Conservation (phyloP, 2,329 filamentous ascomycete genomes). For the Teratosphaeria gauchensis region DNA sequence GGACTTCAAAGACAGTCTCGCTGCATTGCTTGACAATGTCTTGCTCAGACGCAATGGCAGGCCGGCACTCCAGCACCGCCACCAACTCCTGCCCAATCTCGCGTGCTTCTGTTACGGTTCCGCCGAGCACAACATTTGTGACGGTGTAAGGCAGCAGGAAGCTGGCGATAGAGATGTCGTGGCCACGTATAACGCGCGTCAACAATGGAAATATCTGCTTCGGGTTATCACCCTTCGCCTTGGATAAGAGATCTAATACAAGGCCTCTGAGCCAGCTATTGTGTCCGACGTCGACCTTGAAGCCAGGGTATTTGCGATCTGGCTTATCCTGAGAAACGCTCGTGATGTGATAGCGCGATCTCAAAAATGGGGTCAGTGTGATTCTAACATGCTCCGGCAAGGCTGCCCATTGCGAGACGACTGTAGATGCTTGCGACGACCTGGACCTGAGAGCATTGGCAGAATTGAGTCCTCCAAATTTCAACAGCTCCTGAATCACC, state of each 20-base stretch:
- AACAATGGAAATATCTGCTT: conserved; percentile 71
- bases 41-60: conserved; percentile 45
- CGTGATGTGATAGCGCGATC: conserved; percentile 68
- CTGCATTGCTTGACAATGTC: conserved; percentile 78
- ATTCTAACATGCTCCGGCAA: conserved; percentile 71
- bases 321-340: conserved; percentile 20
- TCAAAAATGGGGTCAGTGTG: conserved; percentile 78
- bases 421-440: conserved; percentile 43
- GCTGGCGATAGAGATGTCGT: conserved; percentile 75
- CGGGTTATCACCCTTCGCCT: conserved; percentile 64
- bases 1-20: conserved; percentile 81
- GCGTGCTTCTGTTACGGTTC: conserved; percentile 52
- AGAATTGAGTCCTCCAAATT: conserved; percentile 62
- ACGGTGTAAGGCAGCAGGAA: conserved; percentile 84
- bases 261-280: conserved; percentile 72
- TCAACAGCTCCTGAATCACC: conserved; percentile 84
- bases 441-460: conserved; percentile 43
- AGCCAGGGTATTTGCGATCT: conserved; percentile 60
- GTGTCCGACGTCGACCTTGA: conserved; percentile 58
- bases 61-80: conserved; percentile 58
- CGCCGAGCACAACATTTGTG: conserved; percentile 70
- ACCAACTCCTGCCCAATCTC: conserved; percentile 65
- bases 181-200: conserved; percentile 70
- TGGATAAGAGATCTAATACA: conserved; percentile 71
- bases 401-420: conserved; percentile 61